Percentiles rank a stretch among this genome's conserved stretches.
Conservation (phyloP, 2,329 filamentous ascomycete species). For the Colletotrichum paranaense region DNA sequence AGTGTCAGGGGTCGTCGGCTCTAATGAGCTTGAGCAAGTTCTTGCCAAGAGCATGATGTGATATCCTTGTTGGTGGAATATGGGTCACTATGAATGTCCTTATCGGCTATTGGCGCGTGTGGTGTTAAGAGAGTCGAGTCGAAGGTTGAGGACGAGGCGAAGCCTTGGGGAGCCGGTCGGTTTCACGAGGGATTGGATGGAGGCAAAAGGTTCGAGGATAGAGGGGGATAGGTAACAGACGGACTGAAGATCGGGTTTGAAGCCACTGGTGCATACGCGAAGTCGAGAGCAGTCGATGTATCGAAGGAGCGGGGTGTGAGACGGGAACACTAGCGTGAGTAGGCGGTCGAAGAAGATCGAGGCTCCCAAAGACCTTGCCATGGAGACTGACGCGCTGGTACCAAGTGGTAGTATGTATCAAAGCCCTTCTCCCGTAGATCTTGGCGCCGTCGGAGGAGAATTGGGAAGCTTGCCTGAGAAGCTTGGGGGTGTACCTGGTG, state of each 20-base stretch:
- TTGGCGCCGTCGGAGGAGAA: too few species aligned
- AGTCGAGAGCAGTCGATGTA: not conserved
- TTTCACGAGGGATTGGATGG: not conserved
- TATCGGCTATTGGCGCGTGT: not conserved
- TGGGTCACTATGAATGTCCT: not conserved
- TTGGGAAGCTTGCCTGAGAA: too few species aligned
- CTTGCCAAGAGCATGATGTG: not conserved
- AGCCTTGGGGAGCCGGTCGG: not conserved
- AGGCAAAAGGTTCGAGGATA: not conserved
- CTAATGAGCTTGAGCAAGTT: not conserved
- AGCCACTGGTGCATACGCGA: not conserved
- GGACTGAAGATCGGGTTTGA: not conserved
- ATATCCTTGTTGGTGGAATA: not conserved
- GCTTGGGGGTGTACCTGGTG: too few species aligned
- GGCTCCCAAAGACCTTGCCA: too few species aligned
- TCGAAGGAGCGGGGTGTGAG: not conserved
- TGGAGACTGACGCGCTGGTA: too few species aligned
- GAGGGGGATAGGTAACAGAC: not conserved
- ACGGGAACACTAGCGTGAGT: too few species aligned
- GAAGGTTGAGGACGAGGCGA: not conserved
- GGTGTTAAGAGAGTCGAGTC: not conserved
- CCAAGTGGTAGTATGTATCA: too few species aligned
- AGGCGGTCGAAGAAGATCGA: too few species aligned
- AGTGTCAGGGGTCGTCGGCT: not conserved
- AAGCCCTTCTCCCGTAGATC: too few species aligned